Evolutionary conservation across 441 rosid genomes (phyloP).

Genomic region (Iberis amara): DNA sequence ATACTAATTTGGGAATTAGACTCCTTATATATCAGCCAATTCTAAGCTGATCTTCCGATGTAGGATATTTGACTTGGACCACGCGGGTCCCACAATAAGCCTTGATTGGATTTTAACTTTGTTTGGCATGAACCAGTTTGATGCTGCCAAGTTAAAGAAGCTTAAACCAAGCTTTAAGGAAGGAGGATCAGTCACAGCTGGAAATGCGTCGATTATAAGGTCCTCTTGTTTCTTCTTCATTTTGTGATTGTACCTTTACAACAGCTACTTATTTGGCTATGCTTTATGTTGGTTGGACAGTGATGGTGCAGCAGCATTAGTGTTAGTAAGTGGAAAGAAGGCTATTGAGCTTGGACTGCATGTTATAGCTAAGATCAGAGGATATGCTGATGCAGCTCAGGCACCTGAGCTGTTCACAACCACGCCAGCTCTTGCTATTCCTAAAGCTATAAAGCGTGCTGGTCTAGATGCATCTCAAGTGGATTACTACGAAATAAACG

Average conservation of each 20-base stretch:
- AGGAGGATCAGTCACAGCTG: conserved; percentile 93
- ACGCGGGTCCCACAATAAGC: neutral
- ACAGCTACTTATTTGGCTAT: conserved; percentile 1
- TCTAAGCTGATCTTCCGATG: no score
- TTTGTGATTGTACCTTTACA: conserved; percentile 4
- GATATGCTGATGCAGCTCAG: conserved; percentile 94
- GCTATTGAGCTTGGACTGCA: conserved; percentile 67
- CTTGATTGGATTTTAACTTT: conserved; percentile 9
- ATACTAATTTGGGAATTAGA: no score
- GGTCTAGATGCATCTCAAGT: conserved; percentile 76
- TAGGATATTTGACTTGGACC: no score
- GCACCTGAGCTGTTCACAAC: conserved; percentile 79
- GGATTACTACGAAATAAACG: conserved; percentile 93
- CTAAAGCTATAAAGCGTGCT: conserved; percentile 76
- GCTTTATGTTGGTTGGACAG: conserved; percentile 36
- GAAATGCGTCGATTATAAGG: conserved; percentile 97
- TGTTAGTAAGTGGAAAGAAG: conserved; percentile 83
- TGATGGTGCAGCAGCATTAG: conserved; percentile 93
- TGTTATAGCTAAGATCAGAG: conserved; percentile 75
- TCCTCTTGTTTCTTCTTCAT: conserved; percentile 27
- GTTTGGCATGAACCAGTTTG: conserved; percentile 50
- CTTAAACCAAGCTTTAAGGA: conserved; percentile 85
- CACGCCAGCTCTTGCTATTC: conserved; percentile 81
- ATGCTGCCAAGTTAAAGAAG: conserved; percentile 68
- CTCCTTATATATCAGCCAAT: no score